Evolutionary conservation across 805 yeast genomes (phyloP).

Genomic region (Spathaspora hagerdaliae): DNA sequence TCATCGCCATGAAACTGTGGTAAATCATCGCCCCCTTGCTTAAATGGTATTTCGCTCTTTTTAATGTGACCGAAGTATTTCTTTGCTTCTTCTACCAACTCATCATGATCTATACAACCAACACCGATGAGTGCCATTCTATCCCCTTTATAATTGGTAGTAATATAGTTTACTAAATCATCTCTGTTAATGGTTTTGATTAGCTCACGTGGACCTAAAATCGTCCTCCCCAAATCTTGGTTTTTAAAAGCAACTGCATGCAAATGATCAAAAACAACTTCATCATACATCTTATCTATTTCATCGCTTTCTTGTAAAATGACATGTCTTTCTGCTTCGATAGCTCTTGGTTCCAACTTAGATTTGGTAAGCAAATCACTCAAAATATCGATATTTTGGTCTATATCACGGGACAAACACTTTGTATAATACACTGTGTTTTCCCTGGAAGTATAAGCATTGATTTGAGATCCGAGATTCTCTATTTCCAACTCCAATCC

Average conservation of each 20-base stretch:
- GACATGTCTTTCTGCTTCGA: conserved; percentile 94
- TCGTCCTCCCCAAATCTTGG: conserved; percentile 95
- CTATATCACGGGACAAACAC: conserved; percentile 74
- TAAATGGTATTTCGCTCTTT: conserved; percentile 59
- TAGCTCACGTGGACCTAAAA: conserved; percentile 88
- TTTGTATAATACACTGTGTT: conserved; percentile 96
- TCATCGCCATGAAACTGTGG: conserved; percentile 87
- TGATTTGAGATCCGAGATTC: conserved; percentile 92
- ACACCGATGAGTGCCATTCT: conserved; percentile 98
- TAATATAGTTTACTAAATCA: conserved; percentile 77
- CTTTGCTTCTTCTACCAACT: conserved; percentile 72
- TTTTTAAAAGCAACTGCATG: conserved; percentile 88
- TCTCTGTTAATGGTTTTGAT: conserved; percentile 73
- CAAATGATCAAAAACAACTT: conserved; percentile 93
- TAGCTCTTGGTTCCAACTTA: conserved; percentile 74
- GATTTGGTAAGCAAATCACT: conserved; percentile 88
- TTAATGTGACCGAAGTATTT: conserved; percentile 71
- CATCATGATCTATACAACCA: conserved; percentile 88
- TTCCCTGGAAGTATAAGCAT: conserved; percentile 98
- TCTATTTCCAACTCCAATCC: conserved; percentile 90
- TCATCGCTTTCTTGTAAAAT: conserved; percentile 96
- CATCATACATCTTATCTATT: conserved; percentile 97
- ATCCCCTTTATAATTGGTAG: conserved; percentile 88
- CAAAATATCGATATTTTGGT: conserved; percentile 80
- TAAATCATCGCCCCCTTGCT: conserved; percentile 65